phyloP scores from a whole-genome alignment of 345 rosid genomes.

The Salix udensis region DNA sequence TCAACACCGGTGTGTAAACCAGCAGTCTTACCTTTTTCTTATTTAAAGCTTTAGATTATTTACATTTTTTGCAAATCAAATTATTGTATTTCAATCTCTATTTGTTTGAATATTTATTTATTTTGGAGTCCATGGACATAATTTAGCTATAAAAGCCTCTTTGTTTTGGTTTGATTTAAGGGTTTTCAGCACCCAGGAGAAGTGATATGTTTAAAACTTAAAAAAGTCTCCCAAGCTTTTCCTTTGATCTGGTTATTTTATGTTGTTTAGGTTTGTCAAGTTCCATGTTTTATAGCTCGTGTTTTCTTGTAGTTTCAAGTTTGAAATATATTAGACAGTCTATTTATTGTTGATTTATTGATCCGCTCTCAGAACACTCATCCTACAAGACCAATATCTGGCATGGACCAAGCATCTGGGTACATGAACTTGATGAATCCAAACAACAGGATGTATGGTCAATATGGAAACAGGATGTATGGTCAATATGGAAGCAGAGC shows the following conservation, averaged over 20 bases:
- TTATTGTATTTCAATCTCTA: neutral
- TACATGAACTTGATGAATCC: conserved; percentile 50
- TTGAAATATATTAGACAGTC: neutral
- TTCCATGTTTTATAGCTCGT: neutral
- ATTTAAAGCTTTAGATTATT: neutral
- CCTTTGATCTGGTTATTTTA: neutral
- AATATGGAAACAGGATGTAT: conserved; percentile 51
- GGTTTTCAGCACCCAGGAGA: neutral
- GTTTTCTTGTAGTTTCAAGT: neutral
- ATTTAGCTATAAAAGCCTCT: neutral
- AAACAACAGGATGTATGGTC: conserved; percentile 46
- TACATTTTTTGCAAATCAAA: neutral
- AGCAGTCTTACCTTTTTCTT: neutral
- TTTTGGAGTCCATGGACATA: neutral
- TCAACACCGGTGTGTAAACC: conserved; percentile 10
- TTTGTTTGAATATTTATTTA: neutral
- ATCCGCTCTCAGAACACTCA: conserved; percentile 30
- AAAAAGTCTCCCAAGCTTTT: neutral
- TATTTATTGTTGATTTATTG: neutral
- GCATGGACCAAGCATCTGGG: conserved; percentile 42
- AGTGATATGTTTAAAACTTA: neutral
- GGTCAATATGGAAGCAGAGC: conserved; percentile 52
- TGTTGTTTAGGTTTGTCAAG: neutral
- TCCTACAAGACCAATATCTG: conserved; percentile 38
- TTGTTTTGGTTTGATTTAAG: neutral